Base-by-base conservation (phyloP, 2,329 filamentous ascomycete species). In the Botryosphaeria agaves region DNA sequence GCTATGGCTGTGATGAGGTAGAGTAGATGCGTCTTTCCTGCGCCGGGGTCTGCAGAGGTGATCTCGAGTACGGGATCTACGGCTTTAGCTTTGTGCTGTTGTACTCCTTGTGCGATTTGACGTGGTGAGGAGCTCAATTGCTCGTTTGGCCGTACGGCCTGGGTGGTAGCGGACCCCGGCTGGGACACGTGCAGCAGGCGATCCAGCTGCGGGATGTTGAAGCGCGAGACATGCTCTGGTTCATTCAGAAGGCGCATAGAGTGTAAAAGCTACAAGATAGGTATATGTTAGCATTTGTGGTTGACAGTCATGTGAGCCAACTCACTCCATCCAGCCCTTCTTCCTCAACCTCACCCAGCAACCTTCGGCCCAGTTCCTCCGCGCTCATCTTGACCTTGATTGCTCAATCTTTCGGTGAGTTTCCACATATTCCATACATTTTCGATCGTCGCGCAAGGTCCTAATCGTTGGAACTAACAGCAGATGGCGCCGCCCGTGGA, bases 1-100 rank as follows among this genome's bases (percentile, higher is more conserved):
- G 64, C 58, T 7, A 57, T 41, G 2, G 62, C 58, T 17, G 57
- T 57, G 24, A 75, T 47, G 35, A 66, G 59, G 48, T 74, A 71
- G 20, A 76, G 51, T 0, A 76, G 44, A 20, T 68, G 62, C 1
- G 70, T 67, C 47, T 72, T 74, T 7, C 71, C 72, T 7, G 59
- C 52, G 16, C 58, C 60, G 3, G 67, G 52, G 8, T 52, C 51
- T 20, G 54, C 48, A 30, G 66, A 68, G 14, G 62, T 56, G 27
- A 76, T 52, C 42, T 74, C 69, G 30, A 75, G 39, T 4, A 65
- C 52, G 0, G 61, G 55, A 7, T 44, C 42, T 14, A 40, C 31
- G 12, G 38, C 11, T n/a, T 18, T 17, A 12, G 11, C 7, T 17
- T 29, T 29, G 8, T 17, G 14, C 11, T 31, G 41, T 36, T n/a